phyloP scores from a whole-genome alignment of 1,139 yeast species.

The Geotrichum carabidarum region DNA sequence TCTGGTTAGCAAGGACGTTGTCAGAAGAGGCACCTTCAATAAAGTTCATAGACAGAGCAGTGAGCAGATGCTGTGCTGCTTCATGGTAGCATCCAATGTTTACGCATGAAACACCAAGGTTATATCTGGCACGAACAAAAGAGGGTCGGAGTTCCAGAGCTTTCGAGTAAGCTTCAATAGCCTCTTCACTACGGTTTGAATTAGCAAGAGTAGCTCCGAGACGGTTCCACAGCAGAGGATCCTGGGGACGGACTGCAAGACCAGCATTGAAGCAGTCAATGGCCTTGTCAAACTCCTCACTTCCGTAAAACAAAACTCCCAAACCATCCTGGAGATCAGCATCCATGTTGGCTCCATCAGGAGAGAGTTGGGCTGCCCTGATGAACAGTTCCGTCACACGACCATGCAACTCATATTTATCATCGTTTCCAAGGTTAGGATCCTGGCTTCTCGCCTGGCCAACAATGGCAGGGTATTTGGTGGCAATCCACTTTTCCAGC shows the following conservation, averaged over 20 bases:
- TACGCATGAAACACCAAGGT: conserved; percentile 89
- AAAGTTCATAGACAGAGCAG: conserved; percentile 79
- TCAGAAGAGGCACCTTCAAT: conserved; percentile 51
- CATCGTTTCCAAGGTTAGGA: conserved; percentile 63
- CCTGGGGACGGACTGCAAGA: conserved; percentile 72
- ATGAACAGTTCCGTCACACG: conserved; percentile 80
- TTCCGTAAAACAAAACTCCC: conserved; percentile 88
- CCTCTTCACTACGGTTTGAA: conserved; percentile 86
- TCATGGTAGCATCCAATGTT: conserved; percentile 94
- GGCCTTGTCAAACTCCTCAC: conserved; percentile 88
- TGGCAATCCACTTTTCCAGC: conserved; percentile 86
- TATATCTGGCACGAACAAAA: conserved; percentile 92
- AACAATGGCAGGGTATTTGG: conserved; percentile 77
- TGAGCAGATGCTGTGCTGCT: conserved; percentile 86
- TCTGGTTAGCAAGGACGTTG: conserved; percentile 51
- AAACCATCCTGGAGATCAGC: conserved; percentile 92
- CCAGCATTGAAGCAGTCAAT: conserved; percentile 93
- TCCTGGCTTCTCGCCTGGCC: conserved; percentile 56
- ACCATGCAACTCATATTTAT: conserved; percentile 66
- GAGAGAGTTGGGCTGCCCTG: conserved; percentile 81
- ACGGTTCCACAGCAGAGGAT: conserved; percentile 89
- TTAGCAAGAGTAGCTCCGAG: conserved; percentile 94
- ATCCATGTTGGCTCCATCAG: conserved; percentile 76
- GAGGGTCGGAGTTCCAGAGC: conserved; percentile 89
- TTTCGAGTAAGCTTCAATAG: conserved; percentile 85